phyloP scores from a whole-genome alignment of 805 yeast genomes.

The Schwanniomyces sp. region DNA sequence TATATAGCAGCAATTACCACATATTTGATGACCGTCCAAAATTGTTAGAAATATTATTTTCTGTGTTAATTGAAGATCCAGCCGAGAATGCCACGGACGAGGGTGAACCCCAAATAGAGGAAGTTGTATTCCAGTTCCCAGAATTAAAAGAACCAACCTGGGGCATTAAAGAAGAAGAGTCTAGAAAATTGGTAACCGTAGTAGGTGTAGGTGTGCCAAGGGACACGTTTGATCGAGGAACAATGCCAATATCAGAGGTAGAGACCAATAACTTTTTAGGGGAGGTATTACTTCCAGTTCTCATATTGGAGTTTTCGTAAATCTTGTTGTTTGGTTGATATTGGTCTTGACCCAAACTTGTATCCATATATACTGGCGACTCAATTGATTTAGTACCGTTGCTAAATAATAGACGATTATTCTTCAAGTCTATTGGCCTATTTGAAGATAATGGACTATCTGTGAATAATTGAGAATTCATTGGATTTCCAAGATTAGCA shows the following conservation, averaged over 20 bases:
- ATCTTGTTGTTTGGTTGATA: constrained; percentile 12
- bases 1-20: constrained; percentile 11
- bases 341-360: constrained; percentile 8
- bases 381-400: constrained; percentile 17
- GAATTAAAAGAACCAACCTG: constrained; percentile 5
- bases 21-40: constrained; percentile 16
- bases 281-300: constrained; percentile 10
- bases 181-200: constrained; percentile 10
- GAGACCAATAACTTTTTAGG: constrained; percentile 24
- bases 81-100: constrained; percentile 8
- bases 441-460: constrained; percentile 2
- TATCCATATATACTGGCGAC: constrained; percentile 7
- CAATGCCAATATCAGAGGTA: constrained; percentile 2
- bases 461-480: constrained; percentile 7
- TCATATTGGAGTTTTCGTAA: constrained; percentile 13
- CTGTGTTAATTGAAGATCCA: neutral
- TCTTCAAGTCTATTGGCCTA: constrained; percentile 14
- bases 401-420: constrained; percentile 15
- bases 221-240: neutral
- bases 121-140: constrained; percentile 12
- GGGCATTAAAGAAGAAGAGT: constrained; percentile 17
- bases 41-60: constrained; percentile 4
- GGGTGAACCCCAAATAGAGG: constrained; percentile 25
- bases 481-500: neutral
- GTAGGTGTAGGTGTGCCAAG: neutral